Percentiles rank a stretch among this genome's conserved stretches.
These are phyloP conservation scores for Anisogramma anomala DNA, from an alignment of 2,329 filamentous ascomycete genomes.

Conservation along the genomic window DNA sequence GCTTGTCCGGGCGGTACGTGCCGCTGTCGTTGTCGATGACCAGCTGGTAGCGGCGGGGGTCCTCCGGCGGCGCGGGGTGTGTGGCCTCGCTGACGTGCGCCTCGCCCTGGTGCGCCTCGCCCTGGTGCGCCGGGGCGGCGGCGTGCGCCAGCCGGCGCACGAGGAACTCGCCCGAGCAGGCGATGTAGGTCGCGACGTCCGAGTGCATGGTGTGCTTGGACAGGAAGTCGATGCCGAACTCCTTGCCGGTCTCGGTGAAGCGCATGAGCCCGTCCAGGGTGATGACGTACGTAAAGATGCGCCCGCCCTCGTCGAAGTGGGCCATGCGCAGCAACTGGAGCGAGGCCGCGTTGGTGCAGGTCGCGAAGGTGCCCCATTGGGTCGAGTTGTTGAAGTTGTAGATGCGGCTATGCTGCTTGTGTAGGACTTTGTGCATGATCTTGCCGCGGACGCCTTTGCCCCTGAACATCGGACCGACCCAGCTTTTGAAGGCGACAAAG, in stretches of 20 bases:
- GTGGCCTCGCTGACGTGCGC: slow-evolving; percentile 33
- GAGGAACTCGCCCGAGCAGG: slow-evolving; percentile 89
- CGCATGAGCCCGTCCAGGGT: slow-evolving; percentile 77
- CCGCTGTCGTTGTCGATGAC: slow-evolving; percentile 93
- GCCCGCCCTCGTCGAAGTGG: slow-evolving; percentile 74
- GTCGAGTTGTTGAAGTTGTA: slow-evolving; percentile 81
- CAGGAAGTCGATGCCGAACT: slow-evolving; percentile 86
- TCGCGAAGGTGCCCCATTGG: slow-evolving; percentile 54
- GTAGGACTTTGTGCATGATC: slow-evolving; percentile 71
- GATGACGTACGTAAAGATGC: slow-evolving; percentile 84
- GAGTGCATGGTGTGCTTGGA: slow-evolving; percentile 97
- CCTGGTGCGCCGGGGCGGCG: slow-evolving; percentile 25
- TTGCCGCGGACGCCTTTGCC: slow-evolving; percentile 65
- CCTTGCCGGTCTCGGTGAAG: slow-evolving; percentile 91
- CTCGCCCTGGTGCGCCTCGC: slow-evolving; percentile 24
- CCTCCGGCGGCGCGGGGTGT: slow-evolving; percentile 39
- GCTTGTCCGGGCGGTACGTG: slow-evolving; percentile 79
- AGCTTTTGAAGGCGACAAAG: slow-evolving; percentile 84
- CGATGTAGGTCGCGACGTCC: slow-evolving; percentile 81
- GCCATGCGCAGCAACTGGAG: slow-evolving; percentile 75
- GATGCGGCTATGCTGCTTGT: slow-evolving; percentile 78
- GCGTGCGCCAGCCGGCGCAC: slow-evolving; percentile 54
- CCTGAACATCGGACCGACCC: slow-evolving; percentile 82
- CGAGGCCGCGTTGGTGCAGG: slow-evolving; percentile 59
- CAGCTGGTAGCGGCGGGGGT: slow-evolving; percentile 61